Percentiles rank a stretch among this genome's conserved stretches.
Evolutionary conservation across 23 red algal genomes (phyloP).

Genomic region (Gracilaria gracilis): DNA sequence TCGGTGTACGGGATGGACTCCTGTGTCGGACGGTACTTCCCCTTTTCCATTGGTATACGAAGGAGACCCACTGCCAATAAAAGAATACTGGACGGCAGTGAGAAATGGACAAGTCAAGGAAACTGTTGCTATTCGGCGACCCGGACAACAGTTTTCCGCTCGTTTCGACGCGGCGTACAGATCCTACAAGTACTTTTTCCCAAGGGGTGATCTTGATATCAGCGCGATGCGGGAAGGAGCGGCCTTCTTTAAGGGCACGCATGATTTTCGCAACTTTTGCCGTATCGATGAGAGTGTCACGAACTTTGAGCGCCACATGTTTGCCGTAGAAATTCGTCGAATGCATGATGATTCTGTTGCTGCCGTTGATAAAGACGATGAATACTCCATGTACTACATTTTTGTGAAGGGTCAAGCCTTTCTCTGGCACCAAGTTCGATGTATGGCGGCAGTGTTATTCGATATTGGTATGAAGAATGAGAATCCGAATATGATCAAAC

Average conservation of each 20-base stretch:
- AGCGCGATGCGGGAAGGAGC: constrained; percentile 80
- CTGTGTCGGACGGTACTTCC: constrained; percentile 59
- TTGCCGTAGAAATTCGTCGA: constrained; percentile 57
- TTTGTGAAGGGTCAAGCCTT: constrained; percentile 94
- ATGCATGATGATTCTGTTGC: constrained; percentile 31
- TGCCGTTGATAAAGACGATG: constrained; percentile 1
- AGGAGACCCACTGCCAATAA: constrained; percentile 34
- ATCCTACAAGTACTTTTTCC: constrained; percentile 94
- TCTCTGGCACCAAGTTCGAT: constrained; percentile 97
- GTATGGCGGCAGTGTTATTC: constrained; percentile 94
- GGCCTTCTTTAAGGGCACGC: constrained; percentile 76
- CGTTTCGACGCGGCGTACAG: constrained; percentile 85
- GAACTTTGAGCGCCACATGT: constrained; percentile 79
- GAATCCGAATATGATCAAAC: constrained; percentile 61
- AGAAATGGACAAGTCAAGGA: constrained; percentile 17
- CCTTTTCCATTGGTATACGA: constrained; percentile 7
- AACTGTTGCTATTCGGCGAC: constrained; percentile 12
- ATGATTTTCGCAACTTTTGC: constrained; percentile 99
- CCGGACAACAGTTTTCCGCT: constrained; percentile 76
- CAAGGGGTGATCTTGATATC: constrained; percentile 66
- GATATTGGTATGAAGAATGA: constrained; percentile 84
- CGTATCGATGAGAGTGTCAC: constrained; percentile 84
- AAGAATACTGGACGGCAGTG: constrained; percentile 57
- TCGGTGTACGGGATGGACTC: constrained; percentile 82
- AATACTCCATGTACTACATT: constrained; percentile 66